Base-by-base conservation (phyloP, 768 basidiomycete genomes). In the Calocybe cyanea region DNA sequence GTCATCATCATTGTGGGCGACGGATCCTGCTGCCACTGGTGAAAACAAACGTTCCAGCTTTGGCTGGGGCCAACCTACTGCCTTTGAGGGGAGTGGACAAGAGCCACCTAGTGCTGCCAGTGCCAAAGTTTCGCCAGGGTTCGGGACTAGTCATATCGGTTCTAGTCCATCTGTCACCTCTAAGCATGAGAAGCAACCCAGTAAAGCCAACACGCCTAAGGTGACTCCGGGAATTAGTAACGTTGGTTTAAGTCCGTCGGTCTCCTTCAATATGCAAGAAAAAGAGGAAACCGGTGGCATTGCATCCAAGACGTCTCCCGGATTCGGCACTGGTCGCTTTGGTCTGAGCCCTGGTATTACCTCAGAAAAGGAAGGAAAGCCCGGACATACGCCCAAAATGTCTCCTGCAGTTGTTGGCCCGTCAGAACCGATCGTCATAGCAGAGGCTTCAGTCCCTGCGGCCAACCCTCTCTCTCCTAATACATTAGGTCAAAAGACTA, bases 1-100 rank as follows among this genome's bases (percentile, higher is more conserved):
- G 35, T 68, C 57, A 17, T 68, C 76, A 0, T 65, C 78, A 4
- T 80, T 80, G 77, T 80, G 78, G 32, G 36, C 53, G 13, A 43
- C 35, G 10, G 53, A 53, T 45, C 44, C 46, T 40, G 39, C 47
- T 17, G 34, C 45, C 23, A 24, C 42, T 7, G 41, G 23, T 8
- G 52, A 43, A 2, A 31, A 44, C 11, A 54, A 54, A 25, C 38
- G 41, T 38, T 7, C 31, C 2, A 37, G 42, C 45, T 25, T 40
- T 11, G 41, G 45, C 13, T 50, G 41, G 42, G 45, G 41, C 9
- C 41, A 44, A 14, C 13, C 45, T 39, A 20, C 42, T 17, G 31
- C 50, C 13, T 53, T 52, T 23, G 47, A 51, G 28, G 50, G 28
- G 23, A 44, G 36, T 24, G 43, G 20, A 19, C 32, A 21, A 15